A percentile compares a stretch with the other conserved stretches of the same genome.
Conservation (phyloP, 2,329 filamentous ascomycete species). For the Aspergillus bombycis region DNA sequence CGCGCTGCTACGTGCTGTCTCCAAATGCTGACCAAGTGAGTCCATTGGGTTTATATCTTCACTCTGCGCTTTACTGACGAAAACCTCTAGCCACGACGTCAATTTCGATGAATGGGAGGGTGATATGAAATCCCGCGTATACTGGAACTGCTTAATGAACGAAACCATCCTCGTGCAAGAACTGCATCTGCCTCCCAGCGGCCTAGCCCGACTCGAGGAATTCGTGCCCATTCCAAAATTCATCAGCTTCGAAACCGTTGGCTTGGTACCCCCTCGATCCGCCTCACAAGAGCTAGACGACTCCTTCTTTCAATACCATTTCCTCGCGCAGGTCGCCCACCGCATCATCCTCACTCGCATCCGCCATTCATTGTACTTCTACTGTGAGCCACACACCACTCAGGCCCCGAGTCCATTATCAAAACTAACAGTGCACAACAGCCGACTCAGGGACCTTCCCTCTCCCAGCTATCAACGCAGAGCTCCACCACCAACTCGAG, state of each 20-base stretch:
- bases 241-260: constrained; percentile 46
- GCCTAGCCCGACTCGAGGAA: constrained; percentile 55
- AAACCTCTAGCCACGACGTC: constrained; percentile 36
- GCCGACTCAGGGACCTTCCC: constrained; percentile 50
- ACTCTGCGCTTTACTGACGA: constrained; percentile 6
- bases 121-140: constrained; percentile 59
- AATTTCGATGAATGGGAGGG: constrained; percentile 57
- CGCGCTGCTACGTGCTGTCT: constrained; percentile 56
- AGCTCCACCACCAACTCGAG: constrained; percentile 59
- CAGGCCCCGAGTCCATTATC: not conserved
- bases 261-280: constrained; percentile 35
- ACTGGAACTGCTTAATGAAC: constrained; percentile 60
- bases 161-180: constrained; percentile 60
- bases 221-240: constrained; percentile 59
- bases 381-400: constrained; percentile 35
- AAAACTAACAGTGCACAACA: constrained; percentile 23
- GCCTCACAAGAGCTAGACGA: constrained; percentile 51
- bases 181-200: constrained; percentile 55
- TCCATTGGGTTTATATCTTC: not conserved
- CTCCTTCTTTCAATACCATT: constrained; percentile 60
- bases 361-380: constrained; percentile 55
- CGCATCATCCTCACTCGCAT: constrained; percentile 59
- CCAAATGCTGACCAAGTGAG: constrained; percentile 50
- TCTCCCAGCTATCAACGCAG: constrained; percentile 52
- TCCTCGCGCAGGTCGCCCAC: constrained; percentile 60